Evolutionary conservation across 73 alveolate genomes (phyloP), one percentile per base, ranked within the genome.

Genomic region (Blepharisma stoltei): DNA sequence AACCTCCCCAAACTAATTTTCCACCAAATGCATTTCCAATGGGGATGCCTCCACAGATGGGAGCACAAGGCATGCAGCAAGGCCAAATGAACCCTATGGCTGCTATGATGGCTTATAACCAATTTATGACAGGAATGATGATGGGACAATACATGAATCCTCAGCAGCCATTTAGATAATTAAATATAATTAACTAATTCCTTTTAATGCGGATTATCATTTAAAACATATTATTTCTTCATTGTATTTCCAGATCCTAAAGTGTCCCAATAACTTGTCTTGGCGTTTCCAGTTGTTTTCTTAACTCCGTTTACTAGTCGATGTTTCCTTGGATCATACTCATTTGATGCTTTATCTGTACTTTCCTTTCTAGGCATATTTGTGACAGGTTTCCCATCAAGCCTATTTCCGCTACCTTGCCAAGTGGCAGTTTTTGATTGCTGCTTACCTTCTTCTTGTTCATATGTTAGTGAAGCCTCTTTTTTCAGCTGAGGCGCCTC

Each of bases 311-410:
- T 91, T 68, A 70, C 75, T 44, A 92, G 83, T 80, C 95, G 87
- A 81, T 93, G 93, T 82, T 90, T 81, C 66, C 98, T 91, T 7
- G 98, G 98, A 66, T 95, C 94, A 69, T 84, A 93, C 55, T 88
- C 97, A 41, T 89, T 96, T 65, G 92, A 95, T 70, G 80, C 89
- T 23, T 55, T 32, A 32, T 32, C 41, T 32, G 41, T 54, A 32
- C 41, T 32, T 32, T 32, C 41, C 41, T 32, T 32, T 32, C 41
- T 32, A 32, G 41, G 41, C 41, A 3, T 3, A 32, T 32, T 32
- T 32, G 41, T 32, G 41, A 32, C 41, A 32, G 41, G 41, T 32
- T 32, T 32, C 3, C 41, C 41, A 32, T 32, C 41, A 32, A 32
- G 41, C 41, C 41, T 32, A 32, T 32, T 32, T 32, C 97, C 98